These are phyloP conservation scores for Orbilia ellipsospora DNA, from an alignment of 2,329 filamentous ascomycete species.

Conservation along the genomic window DNA sequence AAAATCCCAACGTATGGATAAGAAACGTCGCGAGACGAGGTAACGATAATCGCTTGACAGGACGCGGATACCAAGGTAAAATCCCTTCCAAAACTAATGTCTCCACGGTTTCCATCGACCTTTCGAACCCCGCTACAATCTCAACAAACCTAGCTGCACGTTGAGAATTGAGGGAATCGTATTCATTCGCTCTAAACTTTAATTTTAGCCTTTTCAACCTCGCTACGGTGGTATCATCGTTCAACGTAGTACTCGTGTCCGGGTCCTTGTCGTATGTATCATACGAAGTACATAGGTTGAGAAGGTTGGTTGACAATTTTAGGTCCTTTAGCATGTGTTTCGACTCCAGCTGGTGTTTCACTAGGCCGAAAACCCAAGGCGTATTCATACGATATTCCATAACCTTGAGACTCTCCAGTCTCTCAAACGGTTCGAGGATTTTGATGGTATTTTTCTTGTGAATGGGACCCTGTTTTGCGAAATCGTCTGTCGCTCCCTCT, in stretches of 20 bases:
- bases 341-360: conserved; percentile 30
- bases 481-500: no score
- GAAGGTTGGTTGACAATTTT: conserved; percentile 10
- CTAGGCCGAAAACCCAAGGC: background rate
- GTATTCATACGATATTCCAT: conserved; percentile 1
- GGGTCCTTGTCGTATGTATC: background rate
- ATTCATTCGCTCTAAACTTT: conserved; percentile 2
- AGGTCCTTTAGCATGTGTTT: conserved; percentile 20
- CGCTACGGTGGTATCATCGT: background rate
- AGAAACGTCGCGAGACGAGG: conserved; percentile 4
- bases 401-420: conserved; percentile 3
- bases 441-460: background rate
- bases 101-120: background rate
- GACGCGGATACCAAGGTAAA: background rate
- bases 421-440: conserved; percentile 10
- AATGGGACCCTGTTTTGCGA: no score
- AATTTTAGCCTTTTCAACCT: background rate
- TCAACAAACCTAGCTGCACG: conserved; percentile 2
- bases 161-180: background rate
- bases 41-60: conserved; percentile 1
- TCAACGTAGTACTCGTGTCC: background rate
- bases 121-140: background rate
- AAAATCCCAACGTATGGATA: background rate
- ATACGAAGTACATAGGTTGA: background rate
- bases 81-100: conserved; percentile 12